These are phyloP conservation scores for Backusella mclennaniae DNA, from an alignment of 192 early-diverging fungal genomes.

Conservation along the genomic window DNA sequence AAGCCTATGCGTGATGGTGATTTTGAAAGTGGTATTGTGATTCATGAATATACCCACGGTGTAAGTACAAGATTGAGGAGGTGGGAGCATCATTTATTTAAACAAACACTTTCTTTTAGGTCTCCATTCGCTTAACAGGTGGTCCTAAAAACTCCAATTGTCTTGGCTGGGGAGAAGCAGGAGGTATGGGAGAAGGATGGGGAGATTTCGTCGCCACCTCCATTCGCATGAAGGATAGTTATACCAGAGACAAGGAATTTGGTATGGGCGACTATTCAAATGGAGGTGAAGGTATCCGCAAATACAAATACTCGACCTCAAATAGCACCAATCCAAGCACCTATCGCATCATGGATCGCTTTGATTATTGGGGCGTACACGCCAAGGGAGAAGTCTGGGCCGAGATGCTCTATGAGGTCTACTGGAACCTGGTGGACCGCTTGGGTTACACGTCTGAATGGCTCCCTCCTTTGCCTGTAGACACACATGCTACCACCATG, in stretches of 20 bases:
- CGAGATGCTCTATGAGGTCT: constrained; percentile 84
- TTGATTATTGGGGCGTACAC: constrained; percentile 89
- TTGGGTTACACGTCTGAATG: constrained; percentile 56
- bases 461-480: constrained; percentile 41
- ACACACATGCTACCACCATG: constrained; percentile 10
- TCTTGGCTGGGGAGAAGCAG: constrained; percentile 81
- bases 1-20: constrained; percentile 78
- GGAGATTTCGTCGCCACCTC: constrained; percentile 89
- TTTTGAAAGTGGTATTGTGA: constrained; percentile 87
- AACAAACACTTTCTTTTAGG: neutral
- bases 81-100: too few relatives aligned
- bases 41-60: constrained; percentile 94
- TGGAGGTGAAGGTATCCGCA: constrained; percentile 81
- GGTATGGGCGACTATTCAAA: constrained; percentile 79
- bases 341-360: constrained; percentile 71
- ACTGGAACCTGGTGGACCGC: constrained; percentile 65
- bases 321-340: constrained; percentile 75
- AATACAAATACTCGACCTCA: constrained; percentile 79
- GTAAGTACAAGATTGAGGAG: constrained; percentile 35
- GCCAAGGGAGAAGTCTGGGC: constrained; percentile 93
- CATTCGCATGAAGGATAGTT: constrained; percentile 57
- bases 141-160: constrained; percentile 89
- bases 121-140: constrained; percentile 83
- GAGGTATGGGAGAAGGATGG: constrained; percentile 96
- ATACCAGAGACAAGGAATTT: constrained; percentile 60